phyloP scores from a whole-genome alignment of 129 eudicot genomes.

The Helichrysum umbraculigerum region DNA sequence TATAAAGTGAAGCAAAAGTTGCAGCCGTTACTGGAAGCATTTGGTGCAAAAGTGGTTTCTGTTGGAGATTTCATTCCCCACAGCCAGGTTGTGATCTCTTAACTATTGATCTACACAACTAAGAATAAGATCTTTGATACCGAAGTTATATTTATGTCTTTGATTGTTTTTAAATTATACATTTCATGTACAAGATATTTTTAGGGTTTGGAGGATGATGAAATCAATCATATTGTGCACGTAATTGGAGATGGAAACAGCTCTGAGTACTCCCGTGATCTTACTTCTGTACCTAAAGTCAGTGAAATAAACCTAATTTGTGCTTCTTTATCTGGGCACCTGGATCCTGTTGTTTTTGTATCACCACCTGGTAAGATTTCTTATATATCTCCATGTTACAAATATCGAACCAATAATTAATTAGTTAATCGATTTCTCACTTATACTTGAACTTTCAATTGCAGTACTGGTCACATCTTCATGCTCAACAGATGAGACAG shows the following conservation, averaged over 20 bases:
- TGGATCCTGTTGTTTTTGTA: conserved; percentile 62
- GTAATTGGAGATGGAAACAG: conserved; percentile 47
- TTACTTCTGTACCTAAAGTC: conserved; percentile 48
- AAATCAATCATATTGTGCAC: conserved; percentile 44
- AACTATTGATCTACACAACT: neutral
- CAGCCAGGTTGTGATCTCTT: conserved; percentile 59
- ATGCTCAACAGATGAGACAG: conserved; percentile 97
- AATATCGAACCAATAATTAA: neutral
- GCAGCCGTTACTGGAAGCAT: conserved; percentile 57
- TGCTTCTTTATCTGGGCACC: conserved; percentile 72
- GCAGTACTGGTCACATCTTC: conserved; percentile 88
- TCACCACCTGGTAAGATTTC: conserved; percentile 69
- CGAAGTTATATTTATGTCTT: neutral
- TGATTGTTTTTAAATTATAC: neutral
- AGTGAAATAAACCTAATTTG: conserved; percentile 62
- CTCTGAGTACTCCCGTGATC: conserved; percentile 28
- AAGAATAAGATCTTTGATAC: neutral
- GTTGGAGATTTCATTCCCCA: conserved; percentile 42
- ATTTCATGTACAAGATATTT: neutral
- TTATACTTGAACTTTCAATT: conserved; percentile 19
- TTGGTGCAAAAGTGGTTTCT: conserved; percentile 67
- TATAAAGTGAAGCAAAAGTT: conserved; percentile 61
- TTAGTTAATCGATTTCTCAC: conserved; percentile 15
- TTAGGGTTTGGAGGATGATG: conserved; percentile 57
- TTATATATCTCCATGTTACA: neutral